Conservation (phyloP, 1,284 basidiomycete species). For the Ceratobasidium sp. region DNA sequence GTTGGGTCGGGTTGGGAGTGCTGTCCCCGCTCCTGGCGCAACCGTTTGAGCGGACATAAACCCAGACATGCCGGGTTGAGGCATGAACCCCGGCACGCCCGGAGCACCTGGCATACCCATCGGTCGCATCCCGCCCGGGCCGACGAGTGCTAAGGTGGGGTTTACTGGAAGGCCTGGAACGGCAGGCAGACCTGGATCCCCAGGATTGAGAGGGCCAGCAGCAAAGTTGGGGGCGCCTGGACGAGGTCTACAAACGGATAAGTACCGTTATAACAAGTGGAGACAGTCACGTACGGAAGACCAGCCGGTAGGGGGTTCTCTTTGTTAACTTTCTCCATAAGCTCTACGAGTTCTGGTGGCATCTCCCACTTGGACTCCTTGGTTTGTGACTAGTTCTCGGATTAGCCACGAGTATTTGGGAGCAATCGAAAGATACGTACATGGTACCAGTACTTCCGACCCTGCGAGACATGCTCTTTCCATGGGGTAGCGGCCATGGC, state of each 20-base stretch:
- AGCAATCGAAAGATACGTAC: slow-evolving; percentile 59
- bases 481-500: slow-evolving; percentile 88
- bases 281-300: slow-evolving; percentile 21
- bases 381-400: slow-evolving; percentile 69
- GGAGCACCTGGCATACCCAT: slow-evolving; percentile 49
- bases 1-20: slow-evolving; percentile 79
- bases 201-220: slow-evolving; percentile 20
- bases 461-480: slow-evolving; percentile 92
- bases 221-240: slow-evolving; percentile 44
- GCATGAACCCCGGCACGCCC: slow-evolving; percentile 38
- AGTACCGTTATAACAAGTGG: not conserved
- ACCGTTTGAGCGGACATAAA: slow-evolving; percentile 21
- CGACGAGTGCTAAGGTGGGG: slow-evolving; percentile 33
- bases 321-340: slow-evolving; percentile 86
- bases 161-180: slow-evolving; percentile 42
- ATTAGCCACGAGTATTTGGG: slow-evolving; percentile 18
- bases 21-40: slow-evolving; percentile 51
- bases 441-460: slow-evolving; percentile 94
- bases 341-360: slow-evolving; percentile 84
- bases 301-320: slow-evolving; percentile 60
- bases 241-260: not conserved
- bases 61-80: slow-evolving; percentile 40
- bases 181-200: slow-evolving; percentile 23
- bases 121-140: slow-evolving; percentile 49
- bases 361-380: slow-evolving; percentile 97